Percentiles rank a stretch among this genome's conserved stretches.
Conservation (phyloP, 352 stramenopile genomes). For the Phytophthora pini region DNA sequence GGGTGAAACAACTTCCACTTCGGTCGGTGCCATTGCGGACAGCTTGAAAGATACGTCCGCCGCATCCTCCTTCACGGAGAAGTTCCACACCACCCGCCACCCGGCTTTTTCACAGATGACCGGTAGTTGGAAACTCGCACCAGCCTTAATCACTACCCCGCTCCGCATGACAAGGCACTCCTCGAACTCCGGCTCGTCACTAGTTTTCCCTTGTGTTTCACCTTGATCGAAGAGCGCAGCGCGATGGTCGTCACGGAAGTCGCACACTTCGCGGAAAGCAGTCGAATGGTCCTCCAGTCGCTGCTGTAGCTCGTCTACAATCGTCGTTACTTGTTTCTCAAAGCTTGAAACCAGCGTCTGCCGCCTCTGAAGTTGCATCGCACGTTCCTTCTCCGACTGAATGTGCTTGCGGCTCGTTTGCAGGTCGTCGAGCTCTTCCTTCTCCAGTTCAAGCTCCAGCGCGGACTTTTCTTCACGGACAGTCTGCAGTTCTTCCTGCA, state of each 20-base stretch:
- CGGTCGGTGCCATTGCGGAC: slow-evolving; percentile 20
- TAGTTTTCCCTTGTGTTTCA: neutral
- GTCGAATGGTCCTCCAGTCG: slow-evolving; percentile 63
- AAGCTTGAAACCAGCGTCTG: slow-evolving; percentile 51
- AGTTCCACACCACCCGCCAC: slow-evolving; percentile 83
- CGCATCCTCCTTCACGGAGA: slow-evolving; percentile 72
- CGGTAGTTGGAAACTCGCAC: slow-evolving; percentile 68
- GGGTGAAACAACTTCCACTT: slow-evolving; percentile 44
- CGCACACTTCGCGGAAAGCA: slow-evolving; percentile 69
- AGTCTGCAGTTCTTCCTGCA: slow-evolving; percentile 40
- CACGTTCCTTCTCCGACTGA: slow-evolving; percentile 48
- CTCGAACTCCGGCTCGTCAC: slow-evolving; percentile 49
- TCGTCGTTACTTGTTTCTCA: slow-evolving; percentile 39
- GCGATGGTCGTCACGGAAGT: slow-evolving; percentile 51
- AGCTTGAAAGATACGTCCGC: slow-evolving; percentile 71
- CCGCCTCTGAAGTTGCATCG: slow-evolving; percentile 45
- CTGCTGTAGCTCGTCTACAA: slow-evolving; percentile 58
- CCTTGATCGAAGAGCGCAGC: neutral
- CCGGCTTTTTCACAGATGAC: slow-evolving; percentile 72
- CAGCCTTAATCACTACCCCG: slow-evolving; percentile 82
- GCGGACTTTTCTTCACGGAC: slow-evolving; percentile 38
- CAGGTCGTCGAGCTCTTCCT: slow-evolving; percentile 41
- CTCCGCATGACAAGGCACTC: slow-evolving; percentile 78
- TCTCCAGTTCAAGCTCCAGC: slow-evolving; percentile 35
- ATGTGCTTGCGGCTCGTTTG: slow-evolving; percentile 38